Evolutionary conservation across 1,284 basidiomycete species (phyloP).

Genomic region (Moniliophthora roreri): DNA sequence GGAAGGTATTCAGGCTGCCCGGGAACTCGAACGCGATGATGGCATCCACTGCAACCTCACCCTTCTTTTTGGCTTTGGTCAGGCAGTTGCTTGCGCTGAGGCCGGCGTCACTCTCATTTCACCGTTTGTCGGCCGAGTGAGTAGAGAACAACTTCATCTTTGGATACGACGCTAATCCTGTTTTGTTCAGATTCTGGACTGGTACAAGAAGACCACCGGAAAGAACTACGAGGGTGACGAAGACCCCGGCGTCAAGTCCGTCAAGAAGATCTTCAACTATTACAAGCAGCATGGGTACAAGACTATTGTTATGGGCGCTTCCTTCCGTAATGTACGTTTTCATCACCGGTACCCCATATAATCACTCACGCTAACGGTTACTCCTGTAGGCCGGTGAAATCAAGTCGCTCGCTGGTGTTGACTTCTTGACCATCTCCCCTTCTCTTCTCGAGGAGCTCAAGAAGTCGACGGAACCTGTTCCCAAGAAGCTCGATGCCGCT

Average conservation of each 20-base stretch:
- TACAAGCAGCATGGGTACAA: conserved; percentile 99
- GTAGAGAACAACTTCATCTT: conserved; percentile 29
- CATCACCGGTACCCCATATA: neutral
- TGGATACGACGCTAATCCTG: conserved; percentile 3
- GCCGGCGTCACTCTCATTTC: conserved; percentile 98
- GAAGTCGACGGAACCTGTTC: conserved; percentile 75
- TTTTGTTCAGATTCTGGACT: conserved; percentile 79
- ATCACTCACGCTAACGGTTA: conserved; percentile 18
- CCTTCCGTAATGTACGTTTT: conserved; percentile 87
- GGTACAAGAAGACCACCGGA: conserved; percentile 92
- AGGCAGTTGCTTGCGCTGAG: conserved; percentile 98
- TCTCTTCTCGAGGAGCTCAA: conserved; percentile 90
- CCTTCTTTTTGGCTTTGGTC: conserved; percentile 96
- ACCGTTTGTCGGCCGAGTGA: conserved; percentile 95
- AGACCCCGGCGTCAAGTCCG: conserved; percentile 97
- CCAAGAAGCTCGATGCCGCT: conserved; percentile 80
- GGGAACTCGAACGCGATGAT: conserved; percentile 90
- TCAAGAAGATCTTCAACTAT: conserved; percentile 98
- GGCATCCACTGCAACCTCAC: conserved; percentile 99
- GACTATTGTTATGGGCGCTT: conserved; percentile 99
- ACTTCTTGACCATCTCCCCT: conserved; percentile 96
- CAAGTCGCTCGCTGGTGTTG: conserved; percentile 91
- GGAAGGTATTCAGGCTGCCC: conserved; percentile 99
- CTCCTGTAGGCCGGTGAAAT: conserved; percentile 79
- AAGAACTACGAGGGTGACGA: conserved; percentile 84